Evolutionary conservation across 768 basidiomycete species (phyloP), one percentile per base, ranked within the genome.

Genomic region (Russula emetica): DNA sequence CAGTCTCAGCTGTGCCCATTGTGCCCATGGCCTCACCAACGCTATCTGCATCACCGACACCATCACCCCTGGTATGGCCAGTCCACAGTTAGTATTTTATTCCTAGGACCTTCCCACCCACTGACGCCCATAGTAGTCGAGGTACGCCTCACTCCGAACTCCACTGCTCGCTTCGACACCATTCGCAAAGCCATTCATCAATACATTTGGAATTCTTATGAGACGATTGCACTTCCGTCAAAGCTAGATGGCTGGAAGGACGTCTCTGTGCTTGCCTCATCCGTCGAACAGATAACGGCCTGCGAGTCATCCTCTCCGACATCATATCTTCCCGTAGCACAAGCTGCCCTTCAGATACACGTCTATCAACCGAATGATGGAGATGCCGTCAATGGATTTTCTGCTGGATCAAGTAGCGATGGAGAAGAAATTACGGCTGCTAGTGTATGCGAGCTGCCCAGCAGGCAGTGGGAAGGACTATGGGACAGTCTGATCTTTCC

Each of bases 401-500:
- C 83, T 49, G 78, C 78, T 71, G 72, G 78, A 64, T 77, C 71
- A 1, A 75, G 78, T 55, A 80, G 81, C 32, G 89, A 89, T 24
- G 80, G 79, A 24, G 90, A 86, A 50, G 85, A 88, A 64, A 85
- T 92, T 0, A 88, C 88, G 78, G 92, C 96, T 13, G 97, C 95
- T 1, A 90, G 83, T 62, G 87, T 98, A 22, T 90, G 90, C 72
- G 90, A 95, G 60, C 80, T 99, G 52, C 97, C 97, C 1, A 89
- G 87, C 66, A 74, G 79, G 66, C 82, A 79, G 45, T 87, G 91
- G 80, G 96, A 98, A 64, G 94, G 96, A 1, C 76, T 98, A 18
- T 98, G 97, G 97, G 89, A 88, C 57, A 90, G 88, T 54, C 74
- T 99, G 69, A 88, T 98, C 72, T 99, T 96, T 74, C 73, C 83